Evolutionary conservation across 1,284 basidiomycete genomes (phyloP).

Genomic region (Microbotryum silenes-acaulis): DNA sequence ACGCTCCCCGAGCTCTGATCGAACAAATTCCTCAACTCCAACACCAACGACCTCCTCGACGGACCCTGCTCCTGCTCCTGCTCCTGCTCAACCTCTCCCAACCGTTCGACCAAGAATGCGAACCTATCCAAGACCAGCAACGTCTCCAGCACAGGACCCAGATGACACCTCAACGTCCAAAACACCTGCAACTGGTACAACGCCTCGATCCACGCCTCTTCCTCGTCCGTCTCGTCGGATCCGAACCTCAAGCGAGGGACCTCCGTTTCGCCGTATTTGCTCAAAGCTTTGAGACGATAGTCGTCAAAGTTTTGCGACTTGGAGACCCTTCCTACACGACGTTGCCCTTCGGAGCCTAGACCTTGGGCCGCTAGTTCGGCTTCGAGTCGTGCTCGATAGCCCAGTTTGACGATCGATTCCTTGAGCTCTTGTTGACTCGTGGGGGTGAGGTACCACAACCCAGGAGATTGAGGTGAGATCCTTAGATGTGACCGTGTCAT

Average conservation of each 20-base stretch:
- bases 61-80: too few relatives aligned
- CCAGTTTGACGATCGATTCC: constrained; percentile 21
- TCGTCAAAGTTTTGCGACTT: constrained; percentile 7
- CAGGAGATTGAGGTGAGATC: constrained; percentile 26
- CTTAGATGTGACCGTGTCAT: constrained; percentile 22
- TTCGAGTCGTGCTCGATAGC: constrained; percentile 22
- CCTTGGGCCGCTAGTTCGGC: constrained; percentile 14
- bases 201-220: constrained; percentile 8
- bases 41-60: neutral
- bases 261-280: neutral
- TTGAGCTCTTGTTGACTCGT: neutral
- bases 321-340: constrained; percentile 19
- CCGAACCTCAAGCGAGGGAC: constrained; percentile 10
- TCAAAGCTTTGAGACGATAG: constrained; percentile 17
- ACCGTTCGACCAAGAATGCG: constrained; percentile 13
- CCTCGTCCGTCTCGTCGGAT: neutral
- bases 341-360: constrained; percentile 3
- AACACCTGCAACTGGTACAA: constrained; percentile 18
- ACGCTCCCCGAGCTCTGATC: constrained; percentile 25
- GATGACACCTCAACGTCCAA: constrained; percentile 25
- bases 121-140: constrained; percentile 25
- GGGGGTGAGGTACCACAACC: constrained; percentile 18
- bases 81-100: neutral
- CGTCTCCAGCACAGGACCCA: constrained; percentile 22
- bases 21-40: constrained; percentile 29